phyloP scores from a whole-genome alignment of 371 early-diverging fungal species.

The Lichtheimia corymbifera region DNA sequence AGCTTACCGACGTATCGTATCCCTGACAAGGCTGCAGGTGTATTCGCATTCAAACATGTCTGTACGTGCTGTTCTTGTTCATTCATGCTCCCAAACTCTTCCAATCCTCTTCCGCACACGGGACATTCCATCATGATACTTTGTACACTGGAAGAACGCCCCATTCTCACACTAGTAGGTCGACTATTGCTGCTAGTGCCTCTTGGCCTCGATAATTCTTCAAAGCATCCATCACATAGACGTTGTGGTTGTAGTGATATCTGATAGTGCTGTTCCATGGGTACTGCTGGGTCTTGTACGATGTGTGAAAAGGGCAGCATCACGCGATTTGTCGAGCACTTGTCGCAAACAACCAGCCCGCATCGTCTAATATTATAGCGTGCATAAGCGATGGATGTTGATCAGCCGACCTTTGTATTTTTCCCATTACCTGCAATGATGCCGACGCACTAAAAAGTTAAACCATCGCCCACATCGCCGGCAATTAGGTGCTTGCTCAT shows the following conservation, averaged over 20 bases:
- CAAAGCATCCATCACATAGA: slow-evolving; percentile 55
- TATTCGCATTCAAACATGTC: slow-evolving; percentile 58
- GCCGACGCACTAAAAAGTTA: slow-evolving; percentile 66
- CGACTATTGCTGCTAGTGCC: slow-evolving; percentile 1
- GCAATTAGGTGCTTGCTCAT: slow-evolving; percentile 55
- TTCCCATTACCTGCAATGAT: slow-evolving; percentile 63
- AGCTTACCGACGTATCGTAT: slow-evolving; percentile 63
- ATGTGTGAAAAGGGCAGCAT: slow-evolving; percentile 51
- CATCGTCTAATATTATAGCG: slow-evolving; percentile 56
- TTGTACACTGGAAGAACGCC: slow-evolving; percentile 43
- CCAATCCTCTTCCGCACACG: slow-evolving; percentile 58
- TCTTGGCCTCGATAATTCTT: slow-evolving; percentile 14
- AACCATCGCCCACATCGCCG: slow-evolving; percentile 69
- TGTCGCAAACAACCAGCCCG: slow-evolving; percentile 79
- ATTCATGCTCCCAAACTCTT: slow-evolving; percentile 23
- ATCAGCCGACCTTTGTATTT: background rate
- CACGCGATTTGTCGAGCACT: slow-evolving; percentile 62
- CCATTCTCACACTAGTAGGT: slow-evolving; percentile 22
- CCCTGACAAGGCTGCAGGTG: slow-evolving; percentile 44
- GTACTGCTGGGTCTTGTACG: slow-evolving; percentile 48
- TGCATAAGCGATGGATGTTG: background rate
- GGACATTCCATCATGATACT: slow-evolving; percentile 77
- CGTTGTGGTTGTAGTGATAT: slow-evolving; percentile 50
- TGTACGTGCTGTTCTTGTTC: slow-evolving; percentile 74
- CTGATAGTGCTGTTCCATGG: slow-evolving; percentile 28